Percentiles rank a stretch among this genome's conserved stretches.
Conservation (phyloP, 257 asterid genomes). For the Scutellaria barbata region DNA sequence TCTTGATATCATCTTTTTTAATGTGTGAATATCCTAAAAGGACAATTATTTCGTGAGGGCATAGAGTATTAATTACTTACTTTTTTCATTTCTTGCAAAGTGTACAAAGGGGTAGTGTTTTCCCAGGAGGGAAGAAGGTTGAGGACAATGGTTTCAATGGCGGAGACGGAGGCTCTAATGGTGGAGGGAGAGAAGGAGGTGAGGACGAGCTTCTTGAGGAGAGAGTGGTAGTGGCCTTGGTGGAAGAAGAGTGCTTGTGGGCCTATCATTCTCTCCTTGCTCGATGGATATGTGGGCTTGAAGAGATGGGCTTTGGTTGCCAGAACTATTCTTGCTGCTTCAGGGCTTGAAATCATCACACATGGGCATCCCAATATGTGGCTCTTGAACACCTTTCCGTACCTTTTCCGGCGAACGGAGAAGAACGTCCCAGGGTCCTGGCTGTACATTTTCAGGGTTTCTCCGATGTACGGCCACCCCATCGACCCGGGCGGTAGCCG, state of each 20-base stretch:
- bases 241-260: constrained; percentile 75
- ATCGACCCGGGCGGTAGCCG: constrained; percentile 75
- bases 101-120: constrained; percentile 35
- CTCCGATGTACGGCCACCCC: constrained; percentile 84
- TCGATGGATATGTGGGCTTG: constrained; percentile 74
- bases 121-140: constrained; percentile 53
- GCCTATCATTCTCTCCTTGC: constrained; percentile 66
- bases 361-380: constrained; percentile 77
- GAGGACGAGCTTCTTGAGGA: constrained; percentile 58
- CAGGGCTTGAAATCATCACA: constrained; percentile 76
- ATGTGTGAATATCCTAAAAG: no score
- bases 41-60: no score
- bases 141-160: constrained; percentile 51
- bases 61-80: constrained; percentile 29
- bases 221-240: constrained; percentile 60
- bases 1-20: no score
- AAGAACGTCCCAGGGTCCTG: constrained; percentile 70
- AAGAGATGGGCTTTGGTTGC: constrained; percentile 69
- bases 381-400: constrained; percentile 72
- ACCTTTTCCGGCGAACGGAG: constrained; percentile 59
- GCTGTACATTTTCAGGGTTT: constrained; percentile 66
- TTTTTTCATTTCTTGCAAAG: constrained; percentile 65
- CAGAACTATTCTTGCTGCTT: constrained; percentile 60
- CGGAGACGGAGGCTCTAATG: constrained; percentile 42
- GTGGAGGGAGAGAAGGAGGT: constrained; percentile 55